Evolutionary conservation across 805 yeast species (phyloP), one percentile per base, ranked within the genome.

Genomic region (Nakazawaea sp.): DNA sequence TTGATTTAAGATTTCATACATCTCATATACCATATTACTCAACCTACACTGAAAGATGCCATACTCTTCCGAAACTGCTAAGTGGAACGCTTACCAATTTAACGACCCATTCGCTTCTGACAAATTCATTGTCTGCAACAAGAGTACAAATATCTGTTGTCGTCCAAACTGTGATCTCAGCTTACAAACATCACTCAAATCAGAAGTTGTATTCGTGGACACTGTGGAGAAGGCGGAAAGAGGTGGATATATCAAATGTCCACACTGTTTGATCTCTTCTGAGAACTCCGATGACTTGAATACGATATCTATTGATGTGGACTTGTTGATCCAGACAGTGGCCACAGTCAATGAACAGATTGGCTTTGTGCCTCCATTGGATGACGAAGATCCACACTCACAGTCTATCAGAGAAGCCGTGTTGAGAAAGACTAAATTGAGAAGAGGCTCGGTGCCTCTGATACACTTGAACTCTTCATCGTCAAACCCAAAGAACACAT

Each of bases 161-260:
- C 73, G 85, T 34, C 87, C 89, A 5, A 80, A 75, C 49, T 81
- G 89, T 55, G 84, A 76, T 40, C 38, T 55, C 43, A 59, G 56
- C 10, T 57, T 66, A 27, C 58, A 60, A 19, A 58, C 66, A 41
- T 61, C 64, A 47, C 53, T 70, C 46, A 58, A 63, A 47, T 43
- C 60, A 27, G 77, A 73, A 24, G 62, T 76, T 33, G 48, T 51
- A 21, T 75, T 78, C 48, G 61, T 68, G 13, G 61, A 58, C 33
- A 46, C 56, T 8, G 51, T 61, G 8, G 50, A 53, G 1, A 67
- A 64, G 20, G 83, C 82, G 1, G 20, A 64, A 1, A 44, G 43
- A 0, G 43, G 56, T 18, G 81, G 80, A 5, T 78, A 50, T 50
- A 43, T 41, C 3, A 68, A 78, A 7, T 81, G 89, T 52, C 55